These are phyloP conservation scores for Xylaria sp. DNA, from an alignment of 2,329 filamentous ascomycete genomes.

Conservation along the genomic window DNA sequence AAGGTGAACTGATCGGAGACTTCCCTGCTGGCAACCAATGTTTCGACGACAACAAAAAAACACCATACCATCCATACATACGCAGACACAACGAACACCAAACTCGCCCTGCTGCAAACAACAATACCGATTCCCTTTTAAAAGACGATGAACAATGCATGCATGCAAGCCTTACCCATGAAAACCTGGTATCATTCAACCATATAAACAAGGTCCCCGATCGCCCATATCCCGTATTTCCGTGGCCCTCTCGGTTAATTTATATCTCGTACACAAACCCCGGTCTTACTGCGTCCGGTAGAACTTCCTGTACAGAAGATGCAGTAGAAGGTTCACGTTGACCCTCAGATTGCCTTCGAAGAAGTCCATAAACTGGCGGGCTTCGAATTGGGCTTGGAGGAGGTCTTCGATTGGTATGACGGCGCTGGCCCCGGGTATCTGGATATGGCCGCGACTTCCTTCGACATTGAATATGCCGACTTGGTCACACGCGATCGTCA, in stretches of 20 bases:
- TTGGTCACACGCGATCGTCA: constrained; percentile 93
- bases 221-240: constrained; percentile 22
- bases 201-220: constrained; percentile 28
- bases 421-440: constrained; percentile 92
- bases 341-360: constrained; percentile 87
- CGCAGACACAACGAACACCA: constrained; percentile 18
- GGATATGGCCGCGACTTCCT: constrained; percentile 89
- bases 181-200: constrained; percentile 33
- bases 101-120: background rate
- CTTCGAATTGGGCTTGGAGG: constrained; percentile 96
- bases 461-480: constrained; percentile 95
- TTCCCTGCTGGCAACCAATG: constrained; percentile 12
- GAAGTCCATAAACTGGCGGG: constrained; percentile 93
- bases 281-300: constrained; percentile 73
- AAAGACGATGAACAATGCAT: constrained; percentile 35
- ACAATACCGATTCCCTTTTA: constrained; percentile 26
- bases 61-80: constrained; percentile 25
- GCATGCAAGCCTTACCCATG: constrained; percentile 31
- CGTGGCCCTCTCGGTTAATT: background rate
- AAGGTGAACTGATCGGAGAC: background rate
- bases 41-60: constrained; percentile 10
- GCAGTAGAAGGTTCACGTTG: constrained; percentile 96
- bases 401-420: constrained; percentile 91
- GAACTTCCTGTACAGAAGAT: constrained; percentile 99
- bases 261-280: constrained; percentile 9